These are phyloP conservation scores for Takashimella koratensis DNA, from an alignment of 1,284 basidiomycete genomes.

Conservation along the genomic window DNA sequence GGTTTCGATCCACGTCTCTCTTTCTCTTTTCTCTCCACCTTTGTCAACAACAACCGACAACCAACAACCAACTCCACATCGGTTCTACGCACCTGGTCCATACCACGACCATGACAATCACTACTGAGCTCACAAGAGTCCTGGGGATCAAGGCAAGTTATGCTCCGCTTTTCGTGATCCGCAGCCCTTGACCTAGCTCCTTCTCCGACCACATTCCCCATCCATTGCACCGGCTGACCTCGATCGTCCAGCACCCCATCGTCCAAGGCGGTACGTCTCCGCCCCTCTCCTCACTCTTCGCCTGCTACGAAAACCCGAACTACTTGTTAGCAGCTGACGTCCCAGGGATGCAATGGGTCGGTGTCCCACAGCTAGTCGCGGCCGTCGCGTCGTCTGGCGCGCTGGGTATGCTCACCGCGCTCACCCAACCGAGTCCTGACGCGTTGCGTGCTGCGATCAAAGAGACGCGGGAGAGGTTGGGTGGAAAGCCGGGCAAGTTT, in stretches of 20 bases:
- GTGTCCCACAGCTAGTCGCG: conserved; percentile 48
- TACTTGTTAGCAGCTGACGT: not conserved
- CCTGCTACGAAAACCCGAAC: not conserved
- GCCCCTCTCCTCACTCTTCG: conserved; percentile 1
- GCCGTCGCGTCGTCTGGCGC: conserved; percentile 85
- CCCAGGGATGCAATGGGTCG: conserved; percentile 75
- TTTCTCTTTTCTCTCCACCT: not conserved
- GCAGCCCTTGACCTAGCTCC: no score
- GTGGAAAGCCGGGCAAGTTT: conserved; percentile 62
- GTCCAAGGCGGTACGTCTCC: conserved; percentile 54
- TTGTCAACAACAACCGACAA: not conserved
- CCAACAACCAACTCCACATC: conserved; percentile 2
- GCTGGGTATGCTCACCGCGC: conserved; percentile 80
- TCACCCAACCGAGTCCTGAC: conserved; percentile 78
- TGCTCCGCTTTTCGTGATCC: not conserved
- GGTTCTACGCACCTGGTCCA: not conserved
- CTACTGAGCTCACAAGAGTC: conserved; percentile 51
- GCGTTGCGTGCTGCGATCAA: conserved; percentile 79
- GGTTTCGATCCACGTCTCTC: no score
- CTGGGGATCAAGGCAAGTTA: conserved; percentile 39
- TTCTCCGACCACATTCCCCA: no score
- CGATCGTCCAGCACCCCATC: conserved; percentile 56
- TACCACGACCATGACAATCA: conserved; percentile 49
- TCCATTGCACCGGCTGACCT: no score
- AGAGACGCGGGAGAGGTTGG: conserved; percentile 63